Evolutionary conservation across 768 basidiomycete genomes (phyloP).

Genomic region (Podaxis sp.): DNA sequence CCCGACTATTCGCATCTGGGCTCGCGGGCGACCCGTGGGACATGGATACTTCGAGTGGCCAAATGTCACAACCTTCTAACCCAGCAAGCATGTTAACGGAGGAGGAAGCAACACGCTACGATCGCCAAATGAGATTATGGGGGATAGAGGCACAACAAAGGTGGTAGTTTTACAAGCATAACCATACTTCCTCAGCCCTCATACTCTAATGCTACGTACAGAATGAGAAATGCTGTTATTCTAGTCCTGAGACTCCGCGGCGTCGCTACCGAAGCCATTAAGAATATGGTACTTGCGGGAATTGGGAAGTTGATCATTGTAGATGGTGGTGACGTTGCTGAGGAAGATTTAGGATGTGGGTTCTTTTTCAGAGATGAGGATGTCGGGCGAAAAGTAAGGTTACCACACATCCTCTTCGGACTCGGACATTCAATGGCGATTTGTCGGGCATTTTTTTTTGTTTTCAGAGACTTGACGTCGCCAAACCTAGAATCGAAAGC

Average conservation of each 20-base stretch:
- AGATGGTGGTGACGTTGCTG: conserved; percentile 71
- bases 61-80: background rate
- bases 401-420: conserved; percentile 16
- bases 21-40: background rate
- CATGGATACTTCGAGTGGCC: background rate
- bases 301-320: conserved; percentile 87
- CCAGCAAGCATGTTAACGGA: conserved; percentile 49
- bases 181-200: conserved; percentile 7
- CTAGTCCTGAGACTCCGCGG: conserved; percentile 77
- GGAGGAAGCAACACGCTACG: conserved; percentile 79
- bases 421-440: conserved; percentile 39
- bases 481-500: conserved; percentile 80
- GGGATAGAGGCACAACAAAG: conserved; percentile 97
- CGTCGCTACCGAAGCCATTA: conserved; percentile 90
- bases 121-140: conserved; percentile 97
- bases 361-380: conserved; percentile 95
- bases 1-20: background rate
- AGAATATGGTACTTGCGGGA: conserved; percentile 96
- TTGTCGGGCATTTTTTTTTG: conserved; percentile 28
- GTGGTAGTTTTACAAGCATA: conserved; percentile 38
- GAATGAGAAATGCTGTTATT: conserved; percentile 93
- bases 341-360: conserved; percentile 87
- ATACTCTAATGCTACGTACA: conserved; percentile 29
- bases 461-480: conserved; percentile 78
- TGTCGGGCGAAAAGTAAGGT: conserved; percentile 80